A percentile compares a stretch with the other conserved stretches of the same genome.
Evolutionary conservation across 805 yeast species (phyloP).

Genomic region (Ogataea nitratoaversa): DNA sequence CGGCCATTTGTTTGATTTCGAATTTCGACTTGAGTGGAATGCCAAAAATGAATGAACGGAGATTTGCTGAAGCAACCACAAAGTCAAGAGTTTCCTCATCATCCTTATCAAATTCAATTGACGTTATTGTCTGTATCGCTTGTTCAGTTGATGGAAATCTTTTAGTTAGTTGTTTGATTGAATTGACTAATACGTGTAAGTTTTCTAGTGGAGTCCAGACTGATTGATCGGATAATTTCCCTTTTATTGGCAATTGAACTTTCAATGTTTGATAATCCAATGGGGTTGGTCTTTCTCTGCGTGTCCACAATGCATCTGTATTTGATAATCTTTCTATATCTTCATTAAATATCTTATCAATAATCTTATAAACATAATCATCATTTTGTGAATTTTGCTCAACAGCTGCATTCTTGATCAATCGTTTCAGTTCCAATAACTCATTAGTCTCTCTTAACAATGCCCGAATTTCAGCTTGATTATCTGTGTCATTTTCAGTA

Average conservation of each 20-base stretch:
- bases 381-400: constrained; percentile 10
- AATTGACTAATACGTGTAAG: constrained; percentile 49
- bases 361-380: constrained; percentile 39
- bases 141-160: constrained; percentile 41
- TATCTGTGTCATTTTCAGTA: constrained; percentile 54
- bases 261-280: constrained; percentile 33
- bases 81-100: constrained; percentile 88
- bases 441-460: constrained; percentile 67
- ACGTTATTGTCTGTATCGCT: constrained; percentile 29
- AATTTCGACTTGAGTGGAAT: constrained; percentile 74
- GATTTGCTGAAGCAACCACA: constrained; percentile 80
- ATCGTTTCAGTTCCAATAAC: constrained; percentile 43
- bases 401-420: constrained; percentile 23
- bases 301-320: constrained; percentile 76
- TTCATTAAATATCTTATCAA: constrained; percentile 57
- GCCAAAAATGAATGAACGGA: constrained; percentile 65
- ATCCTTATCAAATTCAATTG: constrained; percentile 83
- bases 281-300: constrained; percentile 65
- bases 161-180: constrained; percentile 45
- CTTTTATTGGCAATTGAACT: neutral
- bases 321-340: constrained; percentile 73
- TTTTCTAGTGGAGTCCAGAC: constrained; percentile 65
- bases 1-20: constrained; percentile 91
- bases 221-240: constrained; percentile 28
- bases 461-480: constrained; percentile 59